Conservation (phyloP, 176 grass and related monocot species). For the Carex scoparia region DNA sequence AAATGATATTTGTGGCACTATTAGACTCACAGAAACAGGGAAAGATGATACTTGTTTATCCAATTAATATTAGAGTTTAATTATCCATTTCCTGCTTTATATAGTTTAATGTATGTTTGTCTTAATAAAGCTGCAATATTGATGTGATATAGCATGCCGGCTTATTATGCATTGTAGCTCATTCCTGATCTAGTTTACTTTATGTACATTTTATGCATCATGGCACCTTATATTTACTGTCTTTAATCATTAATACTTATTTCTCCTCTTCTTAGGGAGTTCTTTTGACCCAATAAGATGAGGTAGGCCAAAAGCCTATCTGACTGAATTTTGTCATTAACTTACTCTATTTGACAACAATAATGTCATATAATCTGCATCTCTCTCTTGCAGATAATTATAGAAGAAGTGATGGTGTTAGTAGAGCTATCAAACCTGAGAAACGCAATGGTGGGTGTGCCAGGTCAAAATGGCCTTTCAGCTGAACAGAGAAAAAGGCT, state of each 20-base stretch:
- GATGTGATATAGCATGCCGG: background rate
- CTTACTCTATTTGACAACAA: background rate
- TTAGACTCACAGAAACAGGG: background rate
- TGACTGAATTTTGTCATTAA: background rate
- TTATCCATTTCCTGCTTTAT: background rate
- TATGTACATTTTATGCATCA: background rate
- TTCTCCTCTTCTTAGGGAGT: background rate
- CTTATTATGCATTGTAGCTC: background rate
- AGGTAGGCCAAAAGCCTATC: background rate
- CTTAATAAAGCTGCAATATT: background rate
- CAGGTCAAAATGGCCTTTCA: constrained; percentile 60
- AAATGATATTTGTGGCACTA: constrained; percentile 1
- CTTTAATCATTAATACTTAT: background rate
- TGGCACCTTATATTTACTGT: background rate
- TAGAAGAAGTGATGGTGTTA: constrained; percentile 83
- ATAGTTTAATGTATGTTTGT: background rate
- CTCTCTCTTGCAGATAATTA: constrained; percentile 51
- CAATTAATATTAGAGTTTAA: background rate
- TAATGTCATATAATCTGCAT: constrained; percentile 21
- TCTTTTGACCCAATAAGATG: background rate
- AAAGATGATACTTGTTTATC: background rate
- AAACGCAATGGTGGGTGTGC: constrained; percentile 75
- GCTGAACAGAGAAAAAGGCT: constrained; percentile 84
- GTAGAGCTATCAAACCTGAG: constrained; percentile 66
- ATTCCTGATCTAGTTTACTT: background rate